Base-by-base conservation (phyloP, 495 filamentous ascomycete genomes). In the Ramalina intermedia region DNA sequence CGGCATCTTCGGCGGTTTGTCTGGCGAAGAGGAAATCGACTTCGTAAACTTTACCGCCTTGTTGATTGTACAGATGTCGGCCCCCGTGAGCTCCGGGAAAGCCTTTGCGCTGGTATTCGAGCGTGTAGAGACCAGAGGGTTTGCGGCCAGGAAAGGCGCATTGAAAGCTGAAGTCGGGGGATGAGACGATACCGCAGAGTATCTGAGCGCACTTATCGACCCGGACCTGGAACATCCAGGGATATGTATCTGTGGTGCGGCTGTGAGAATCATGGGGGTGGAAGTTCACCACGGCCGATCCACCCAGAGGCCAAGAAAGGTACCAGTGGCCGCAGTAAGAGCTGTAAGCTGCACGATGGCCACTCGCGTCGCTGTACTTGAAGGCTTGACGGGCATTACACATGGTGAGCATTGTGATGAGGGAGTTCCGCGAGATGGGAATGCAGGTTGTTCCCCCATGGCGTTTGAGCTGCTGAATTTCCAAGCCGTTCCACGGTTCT, bases 181-280 rank as follows among this genome's bases (percentile, higher is more conserved):
- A 43, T 6, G 49, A 47, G 1, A 64, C 51, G 14, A 67, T 55
- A 23, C 64, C 63, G 13, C 52, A 55, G 36, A 58, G 23, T 46
- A 67, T 61, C 27, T 60, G 58, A n/a, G 58, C 56, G 48, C 61
- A 64, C 35, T 59, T 59, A 48, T 64, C 60, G n/a, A 65, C 52
- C 27, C 63, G 58, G 26, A 47, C 52, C 16, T 37, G 16, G 20
- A 66, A 64, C 26, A 38, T 33, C 1, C 51, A 52, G 0, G 63
- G 63, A 54, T 64, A 54, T 0, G 61, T 56, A 7, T 66, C 64
- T 8, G 53, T 56, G 0, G 36, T 9, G n/a, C 51, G 49, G 33
- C 21, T 29, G 50, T 64, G 59, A 45, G 54, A 60, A 41, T 67
- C 64, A 48, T 61, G 63, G 18, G 63, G 54, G 33, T 54, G 52